These are phyloP conservation scores for Irpex sp. DNA, from an alignment of 1,284 basidiomycete species.

Conservation along the genomic window DNA sequence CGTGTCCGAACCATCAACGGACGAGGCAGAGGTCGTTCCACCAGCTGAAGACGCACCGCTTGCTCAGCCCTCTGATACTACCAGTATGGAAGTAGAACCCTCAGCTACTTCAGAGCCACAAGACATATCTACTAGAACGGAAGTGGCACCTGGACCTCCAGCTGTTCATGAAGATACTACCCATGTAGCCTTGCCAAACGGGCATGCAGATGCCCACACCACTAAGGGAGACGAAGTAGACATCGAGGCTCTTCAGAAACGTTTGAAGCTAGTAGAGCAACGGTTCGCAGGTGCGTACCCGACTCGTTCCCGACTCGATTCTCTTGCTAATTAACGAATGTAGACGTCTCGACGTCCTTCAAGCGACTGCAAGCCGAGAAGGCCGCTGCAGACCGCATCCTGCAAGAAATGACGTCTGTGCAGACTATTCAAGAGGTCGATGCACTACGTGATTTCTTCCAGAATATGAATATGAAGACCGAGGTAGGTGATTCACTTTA, in stretches of 20 bases:
- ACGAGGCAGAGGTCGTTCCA: neutral
- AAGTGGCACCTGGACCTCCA: neutral
- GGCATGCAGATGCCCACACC: neutral
- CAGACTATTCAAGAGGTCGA: constrained; percentile 62
- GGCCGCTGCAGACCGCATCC: constrained; percentile 61
- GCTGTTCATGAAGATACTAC: neutral
- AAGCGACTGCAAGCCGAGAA: constrained; percentile 72
- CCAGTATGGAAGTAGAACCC: neutral
- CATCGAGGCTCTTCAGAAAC: constrained; percentile 58
- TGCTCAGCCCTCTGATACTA: neutral
- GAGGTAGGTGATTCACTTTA: constrained; percentile 46
- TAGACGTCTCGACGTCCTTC: constrained; percentile 76
- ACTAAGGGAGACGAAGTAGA: constrained; percentile 25
- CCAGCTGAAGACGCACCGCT: neutral
- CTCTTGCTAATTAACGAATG: constrained; percentile 6
- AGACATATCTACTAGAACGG: neutral
- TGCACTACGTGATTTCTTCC: constrained; percentile 71
- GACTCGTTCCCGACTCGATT: neutral
- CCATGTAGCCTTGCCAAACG: neutral
- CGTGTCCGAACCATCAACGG: too few species aligned
- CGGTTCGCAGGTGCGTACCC: constrained; percentile 60
- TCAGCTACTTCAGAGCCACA: neutral
- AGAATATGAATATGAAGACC: constrained; percentile 62
- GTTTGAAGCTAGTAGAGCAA: constrained; percentile 66
- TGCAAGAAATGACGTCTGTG: constrained; percentile 74